Evolutionary conservation across 129 eudicot species (phyloP), one percentile per base, ranked within the genome.

Genomic region (Arctium lappa): DNA sequence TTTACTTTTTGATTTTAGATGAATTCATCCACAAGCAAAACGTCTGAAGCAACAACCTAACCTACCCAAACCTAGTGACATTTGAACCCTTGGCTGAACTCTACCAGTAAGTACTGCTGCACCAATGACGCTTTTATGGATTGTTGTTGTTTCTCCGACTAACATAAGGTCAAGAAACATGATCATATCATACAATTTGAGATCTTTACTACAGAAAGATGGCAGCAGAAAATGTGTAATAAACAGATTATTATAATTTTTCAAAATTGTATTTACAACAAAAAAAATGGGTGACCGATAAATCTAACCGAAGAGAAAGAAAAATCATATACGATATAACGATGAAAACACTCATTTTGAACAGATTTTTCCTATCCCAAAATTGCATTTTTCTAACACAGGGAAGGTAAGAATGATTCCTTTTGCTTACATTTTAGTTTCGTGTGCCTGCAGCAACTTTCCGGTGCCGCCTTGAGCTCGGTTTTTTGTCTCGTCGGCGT

Each of bases 381-480:
- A 18, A 62, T 12, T 69, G 56, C 75, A 62, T 79, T 79, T 76
- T 39, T 80, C 88, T 76, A 78, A 86, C 68, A 77, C 86, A 88
- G 90, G 85, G 85, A 86, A 79, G 87, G 81, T 53, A 73, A 86
- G 76, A 75, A 81, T 72, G 78, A 72, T 69, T 80, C 53, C 73
- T 77, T 82, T 85, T 56, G 81, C 70, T 80, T 89, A 87, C 88
- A 84, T 74, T 75, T 66, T 29, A 29, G 46, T 83, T 83, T 81
- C 86, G 87, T 50, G 81, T 48, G 22, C 90, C 90, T 0, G 90
- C 87, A 39, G 85, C 88, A 63, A 85, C 89, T 85, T 94, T 94
- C 48, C 97, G 87, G 82, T 92, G 97, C 38, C 97, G 91, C 83
- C 86, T 89, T 10, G 89, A 82, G 75, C 86, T 72, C 18, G 92